Percentiles rank a stretch among this genome's conserved stretches.
phyloP scores from a whole-genome alignment of 495 filamentous ascomycete genomes.

The Hypoxylon intermedium region DNA sequence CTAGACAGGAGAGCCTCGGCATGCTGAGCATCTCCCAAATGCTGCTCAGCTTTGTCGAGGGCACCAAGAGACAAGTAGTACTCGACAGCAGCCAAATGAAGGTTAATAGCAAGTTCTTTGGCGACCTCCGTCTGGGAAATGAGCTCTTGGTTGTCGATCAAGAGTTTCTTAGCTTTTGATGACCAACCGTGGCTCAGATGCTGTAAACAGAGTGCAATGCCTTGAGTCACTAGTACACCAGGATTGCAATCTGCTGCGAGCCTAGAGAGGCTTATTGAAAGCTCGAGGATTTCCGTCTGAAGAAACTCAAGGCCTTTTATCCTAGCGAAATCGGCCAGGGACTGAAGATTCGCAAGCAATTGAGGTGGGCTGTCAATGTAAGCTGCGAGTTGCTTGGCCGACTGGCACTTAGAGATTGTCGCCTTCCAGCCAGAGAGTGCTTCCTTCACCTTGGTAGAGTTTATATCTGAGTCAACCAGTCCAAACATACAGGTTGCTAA shows the following conservation, averaged over 20 bases:
- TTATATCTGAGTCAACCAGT: conserved; percentile 60
- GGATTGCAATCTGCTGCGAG: conserved; percentile 58
- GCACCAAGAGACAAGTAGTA: conserved; percentile 74
- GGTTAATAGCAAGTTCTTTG: conserved; percentile 54
- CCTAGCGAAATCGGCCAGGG: conserved; percentile 77
- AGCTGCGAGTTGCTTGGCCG: conserved; percentile 58
- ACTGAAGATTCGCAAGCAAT: conserved; percentile 68
- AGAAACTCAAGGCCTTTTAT: conserved; percentile 67
- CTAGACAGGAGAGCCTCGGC: conserved; percentile 31
- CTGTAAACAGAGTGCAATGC: conserved; percentile 69
- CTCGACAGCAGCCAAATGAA: conserved; percentile 76
- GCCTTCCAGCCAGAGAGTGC: conserved; percentile 59
- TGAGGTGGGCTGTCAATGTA: conserved; percentile 68
- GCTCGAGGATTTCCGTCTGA: conserved; percentile 55
- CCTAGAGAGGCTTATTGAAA: conserved; percentile 59
- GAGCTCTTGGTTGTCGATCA: conserved; percentile 63
- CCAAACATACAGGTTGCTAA: conserved; percentile 60
- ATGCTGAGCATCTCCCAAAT: conserved; percentile 47
- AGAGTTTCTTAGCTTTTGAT: conserved; percentile 69
- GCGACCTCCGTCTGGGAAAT: conserved; percentile 27
- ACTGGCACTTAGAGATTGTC: conserved; percentile 56
- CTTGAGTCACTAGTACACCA: conserved; percentile 64
- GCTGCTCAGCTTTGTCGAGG: conserved; percentile 60
- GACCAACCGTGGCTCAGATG: conserved; percentile 81
- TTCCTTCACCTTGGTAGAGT: conserved; percentile 55